Percentiles rank a stretch among this genome's conserved stretches.
Conservation (phyloP, 352 stramenopile genomes). For the Globisporangium acanthophoron region DNA sequence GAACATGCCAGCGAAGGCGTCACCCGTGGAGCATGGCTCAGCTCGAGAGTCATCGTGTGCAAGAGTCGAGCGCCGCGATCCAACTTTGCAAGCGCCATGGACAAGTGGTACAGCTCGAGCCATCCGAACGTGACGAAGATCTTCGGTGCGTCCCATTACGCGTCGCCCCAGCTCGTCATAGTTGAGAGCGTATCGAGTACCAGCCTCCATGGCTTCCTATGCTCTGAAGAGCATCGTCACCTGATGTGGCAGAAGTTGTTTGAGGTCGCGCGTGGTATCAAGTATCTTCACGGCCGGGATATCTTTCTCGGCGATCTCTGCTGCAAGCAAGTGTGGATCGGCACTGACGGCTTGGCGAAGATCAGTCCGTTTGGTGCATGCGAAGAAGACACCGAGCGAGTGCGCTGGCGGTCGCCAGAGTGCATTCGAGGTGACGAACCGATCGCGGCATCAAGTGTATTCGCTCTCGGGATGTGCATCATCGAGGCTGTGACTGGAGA, state of each 20-base stretch:
- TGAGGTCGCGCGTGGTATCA: no score
- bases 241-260: no score
- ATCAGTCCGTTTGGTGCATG: no score
- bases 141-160: slow-evolving; percentile 22
- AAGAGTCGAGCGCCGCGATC: background rate
- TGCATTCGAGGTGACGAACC: background rate
- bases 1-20: background rate
- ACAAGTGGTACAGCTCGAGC: background rate
- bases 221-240: no score
- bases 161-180: background rate
- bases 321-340: no score
- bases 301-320: no score
- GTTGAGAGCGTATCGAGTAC: background rate
- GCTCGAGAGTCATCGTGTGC: background rate
- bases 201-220: background rate
- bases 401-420: slow-evolving; percentile 2
- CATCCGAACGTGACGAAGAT: slow-evolving; percentile 4
- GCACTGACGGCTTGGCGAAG: no score
- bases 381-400: background rate
- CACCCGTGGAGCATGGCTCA: background rate
- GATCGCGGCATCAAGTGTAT: background rate
- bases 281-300: no score
- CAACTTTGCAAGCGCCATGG: background rate
- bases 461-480: background rate
- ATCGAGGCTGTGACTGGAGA: background rate